phyloP scores from a whole-genome alignment of 768 basidiomycete species.

The Ephemerocybe angulata region DNA sequence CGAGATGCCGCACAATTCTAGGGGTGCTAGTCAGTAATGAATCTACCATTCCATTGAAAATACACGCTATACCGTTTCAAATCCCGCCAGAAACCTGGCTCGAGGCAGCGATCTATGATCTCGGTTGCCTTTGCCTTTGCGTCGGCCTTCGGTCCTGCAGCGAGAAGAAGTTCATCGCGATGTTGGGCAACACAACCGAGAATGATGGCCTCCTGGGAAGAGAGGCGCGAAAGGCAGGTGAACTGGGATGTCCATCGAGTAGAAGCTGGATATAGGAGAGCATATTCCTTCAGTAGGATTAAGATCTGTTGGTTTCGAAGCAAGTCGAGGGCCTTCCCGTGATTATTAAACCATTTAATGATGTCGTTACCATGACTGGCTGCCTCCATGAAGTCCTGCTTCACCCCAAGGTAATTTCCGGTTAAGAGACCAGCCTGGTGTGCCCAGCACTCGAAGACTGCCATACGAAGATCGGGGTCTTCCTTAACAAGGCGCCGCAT shows the following conservation, averaged over 20 bases:
- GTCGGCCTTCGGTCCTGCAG: constrained; percentile 7
- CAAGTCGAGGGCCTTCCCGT: constrained; percentile 25
- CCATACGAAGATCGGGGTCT: constrained; percentile 7
- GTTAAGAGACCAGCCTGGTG: constrained; percentile 34
- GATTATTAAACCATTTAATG: constrained; percentile 33
- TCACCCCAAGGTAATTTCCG: constrained; percentile 28
- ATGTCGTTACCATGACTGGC: constrained; percentile 17
- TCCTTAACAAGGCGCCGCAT: constrained; percentile 13
- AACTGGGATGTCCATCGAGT: constrained; percentile 34
- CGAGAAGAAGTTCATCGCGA: constrained; percentile 7
- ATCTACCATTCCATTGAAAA: not conserved
- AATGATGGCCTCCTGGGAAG: constrained; percentile 16
- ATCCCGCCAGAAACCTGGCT: constrained; percentile 21
- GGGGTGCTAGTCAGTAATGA: not conserved
- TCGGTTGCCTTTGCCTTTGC: constrained; percentile 18
- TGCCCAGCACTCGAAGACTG: constrained; percentile 22
- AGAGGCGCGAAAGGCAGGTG: constrained; percentile 23
- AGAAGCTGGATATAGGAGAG: constrained; percentile 28
- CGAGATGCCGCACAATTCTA: constrained; percentile 19
- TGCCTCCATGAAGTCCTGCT: constrained; percentile 12
- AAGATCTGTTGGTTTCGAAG: constrained; percentile 23
- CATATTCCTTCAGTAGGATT: constrained; percentile 9
- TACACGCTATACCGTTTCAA: constrained; percentile 16
- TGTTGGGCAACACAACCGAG: constrained; percentile 7
- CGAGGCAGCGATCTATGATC: constrained; percentile 17